A percentile compares a stretch with the other conserved stretches of the same genome.
phyloP scores from a whole-genome alignment of 345 rosid species.

The Laguncularia racemosa region DNA sequence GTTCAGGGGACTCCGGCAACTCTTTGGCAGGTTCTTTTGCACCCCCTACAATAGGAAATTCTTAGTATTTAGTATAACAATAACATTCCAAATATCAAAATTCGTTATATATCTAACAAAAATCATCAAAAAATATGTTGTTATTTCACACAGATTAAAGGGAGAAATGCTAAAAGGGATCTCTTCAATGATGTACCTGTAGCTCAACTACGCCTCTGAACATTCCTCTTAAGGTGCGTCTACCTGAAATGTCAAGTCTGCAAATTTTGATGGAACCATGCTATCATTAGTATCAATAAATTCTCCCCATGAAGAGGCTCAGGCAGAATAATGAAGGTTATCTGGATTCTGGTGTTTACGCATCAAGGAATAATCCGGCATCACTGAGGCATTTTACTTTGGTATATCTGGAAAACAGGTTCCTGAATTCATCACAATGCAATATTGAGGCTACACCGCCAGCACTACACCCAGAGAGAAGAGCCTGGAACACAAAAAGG shows the following conservation, averaged over 20 bases:
- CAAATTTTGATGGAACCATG: constrained; percentile 3
- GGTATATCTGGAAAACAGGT: constrained; percentile 26
- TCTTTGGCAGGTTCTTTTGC: constrained; percentile 20
- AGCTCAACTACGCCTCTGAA: constrained; percentile 33
- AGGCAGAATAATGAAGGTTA: not conserved
- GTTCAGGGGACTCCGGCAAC: constrained; percentile 32
- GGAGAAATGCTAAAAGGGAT: not conserved
- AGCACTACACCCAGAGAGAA: constrained; percentile 59
- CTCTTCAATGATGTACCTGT: constrained; percentile 23
- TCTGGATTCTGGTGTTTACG: constrained; percentile 27
- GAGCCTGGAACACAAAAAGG: constrained; percentile 26
- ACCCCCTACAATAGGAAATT: constrained; percentile 21
- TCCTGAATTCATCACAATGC: constrained; percentile 44
- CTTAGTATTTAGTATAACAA: too few relatives aligned
- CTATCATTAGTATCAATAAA: not conserved
- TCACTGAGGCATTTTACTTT: constrained; percentile 59
- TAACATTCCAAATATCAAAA: too few relatives aligned
- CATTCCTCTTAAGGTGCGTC: constrained; percentile 33
- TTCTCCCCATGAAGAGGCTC: not conserved
- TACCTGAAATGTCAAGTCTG: constrained; percentile 42
- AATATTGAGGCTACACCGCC: constrained; percentile 47
- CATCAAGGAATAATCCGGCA: constrained; percentile 49
- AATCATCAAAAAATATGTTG: too few relatives aligned
- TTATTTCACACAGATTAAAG: not conserved
- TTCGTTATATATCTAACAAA: too few relatives aligned